phyloP scores from a whole-genome alignment of 768 basidiomycete species.

The Suillus occidentalis region DNA sequence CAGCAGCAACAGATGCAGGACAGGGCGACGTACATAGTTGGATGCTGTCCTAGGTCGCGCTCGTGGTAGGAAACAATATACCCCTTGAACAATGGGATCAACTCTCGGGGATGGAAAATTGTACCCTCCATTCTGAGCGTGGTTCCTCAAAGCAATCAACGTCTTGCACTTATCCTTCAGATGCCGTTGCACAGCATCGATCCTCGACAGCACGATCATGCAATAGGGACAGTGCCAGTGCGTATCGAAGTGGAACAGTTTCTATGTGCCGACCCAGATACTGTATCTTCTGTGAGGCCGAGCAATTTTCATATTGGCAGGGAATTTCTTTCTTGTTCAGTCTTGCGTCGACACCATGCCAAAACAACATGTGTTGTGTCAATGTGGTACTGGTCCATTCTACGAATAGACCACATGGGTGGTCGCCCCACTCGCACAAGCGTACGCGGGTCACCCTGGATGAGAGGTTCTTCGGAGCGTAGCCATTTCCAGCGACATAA shows the following conservation, averaged over 20 bases:
- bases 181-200: background rate
- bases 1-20: no score
- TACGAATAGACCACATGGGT: background rate
- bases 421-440: background rate
- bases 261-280: background rate
- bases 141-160: no score
- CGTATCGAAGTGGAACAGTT: background rate
- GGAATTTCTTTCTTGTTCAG: background rate
- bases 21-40: background rate
- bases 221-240: background rate
- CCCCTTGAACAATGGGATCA: background rate
- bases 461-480: no score
- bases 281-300: background rate
- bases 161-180: background rate
- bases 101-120: rapidly evolving
- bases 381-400: background rate
- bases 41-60: background rate
- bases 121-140: background rate
- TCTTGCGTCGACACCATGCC: background rate
- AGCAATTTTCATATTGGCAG: background rate
- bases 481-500: no score
- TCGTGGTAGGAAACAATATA: background rate
- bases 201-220: background rate
- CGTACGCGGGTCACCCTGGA: background rate
- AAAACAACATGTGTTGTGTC: background rate